phyloP scores from a whole-genome alignment of 2,329 filamentous ascomycete genomes.

The Diaporthe ampelina region DNA sequence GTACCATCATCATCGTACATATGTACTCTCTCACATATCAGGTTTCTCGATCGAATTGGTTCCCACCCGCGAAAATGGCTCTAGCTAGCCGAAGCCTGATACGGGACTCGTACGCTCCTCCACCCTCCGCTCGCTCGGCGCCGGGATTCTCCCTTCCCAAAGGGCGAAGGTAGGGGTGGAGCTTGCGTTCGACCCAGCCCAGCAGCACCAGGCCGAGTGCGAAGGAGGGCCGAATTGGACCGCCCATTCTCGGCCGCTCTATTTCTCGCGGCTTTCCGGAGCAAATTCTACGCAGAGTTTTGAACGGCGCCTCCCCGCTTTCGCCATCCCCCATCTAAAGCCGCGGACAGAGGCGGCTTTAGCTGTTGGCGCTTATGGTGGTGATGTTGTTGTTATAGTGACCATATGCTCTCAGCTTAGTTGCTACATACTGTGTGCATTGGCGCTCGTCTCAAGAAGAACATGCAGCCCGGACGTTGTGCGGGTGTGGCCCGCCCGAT shows the following conservation, averaged over 20 bases:
- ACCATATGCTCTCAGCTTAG: not conserved
- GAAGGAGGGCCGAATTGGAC: constrained; percentile 30
- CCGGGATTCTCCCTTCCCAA: constrained; percentile 7
- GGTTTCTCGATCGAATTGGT: constrained; percentile 13
- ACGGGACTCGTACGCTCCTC: not conserved
- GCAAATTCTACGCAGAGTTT: constrained; percentile 21
- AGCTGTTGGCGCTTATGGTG: not conserved
- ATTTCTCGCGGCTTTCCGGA: constrained; percentile 31
- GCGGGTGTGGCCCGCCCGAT: constrained; percentile 6
- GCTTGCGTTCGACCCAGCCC: constrained; percentile 16
- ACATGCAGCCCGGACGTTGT: not conserved
- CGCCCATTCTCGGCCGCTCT: constrained; percentile 33
- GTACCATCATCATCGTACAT: not conserved
- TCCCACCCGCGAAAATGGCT: not conserved
- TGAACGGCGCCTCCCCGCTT: constrained; percentile 17
- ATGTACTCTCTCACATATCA: not conserved
- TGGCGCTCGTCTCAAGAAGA: not conserved
- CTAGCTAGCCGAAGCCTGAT: constrained; percentile 7
- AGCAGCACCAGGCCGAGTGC: constrained; percentile 2
- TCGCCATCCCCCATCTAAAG: not conserved
- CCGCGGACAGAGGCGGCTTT: constrained; percentile 16
- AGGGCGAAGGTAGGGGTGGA: constrained; percentile 16
- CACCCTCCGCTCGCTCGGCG: constrained; percentile 10
- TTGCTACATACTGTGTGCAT: constrained; percentile 25
- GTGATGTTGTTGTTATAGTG: not conserved